A percentile compares a stretch with the other conserved stretches of the same genome.
phyloP scores from a whole-genome alignment of 1,139 yeast genomes.

The Debaryomyces udenii region DNA sequence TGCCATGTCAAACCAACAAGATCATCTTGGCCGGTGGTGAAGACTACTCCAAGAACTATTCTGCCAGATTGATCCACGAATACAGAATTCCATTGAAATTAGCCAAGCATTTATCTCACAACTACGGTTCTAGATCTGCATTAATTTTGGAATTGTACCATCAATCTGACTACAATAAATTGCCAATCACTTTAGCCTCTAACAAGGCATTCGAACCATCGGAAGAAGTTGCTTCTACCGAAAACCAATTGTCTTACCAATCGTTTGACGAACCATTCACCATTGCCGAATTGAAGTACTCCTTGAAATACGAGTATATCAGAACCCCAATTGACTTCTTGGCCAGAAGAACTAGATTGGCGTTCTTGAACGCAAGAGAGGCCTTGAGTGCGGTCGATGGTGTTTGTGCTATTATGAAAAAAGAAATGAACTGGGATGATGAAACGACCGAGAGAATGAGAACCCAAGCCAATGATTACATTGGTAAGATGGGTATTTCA shows the following conservation, averaged over 20 bases:
- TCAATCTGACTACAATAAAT: constrained; percentile 54
- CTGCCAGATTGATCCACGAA: constrained; percentile 80
- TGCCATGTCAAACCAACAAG: constrained; percentile 66
- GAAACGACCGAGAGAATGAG: constrained; percentile 61
- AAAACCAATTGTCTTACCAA: constrained; percentile 45
- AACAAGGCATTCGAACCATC: constrained; percentile 38
- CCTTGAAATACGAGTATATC: constrained; percentile 80
- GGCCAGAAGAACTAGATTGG: constrained; percentile 92
- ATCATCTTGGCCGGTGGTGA: constrained; percentile 78
- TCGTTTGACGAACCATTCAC: constrained; percentile 85
- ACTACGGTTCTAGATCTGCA: constrained; percentile 91
- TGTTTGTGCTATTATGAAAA: constrained; percentile 83
- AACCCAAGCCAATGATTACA: constrained; percentile 55
- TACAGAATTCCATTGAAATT: constrained; percentile 73
- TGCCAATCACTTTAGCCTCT: constrained; percentile 65
- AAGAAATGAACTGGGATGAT: constrained; percentile 74
- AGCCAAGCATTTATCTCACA: constrained; percentile 80
- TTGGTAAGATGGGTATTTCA: constrained; percentile 61
- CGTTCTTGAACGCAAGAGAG: constrained; percentile 86
- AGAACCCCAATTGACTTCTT: constrained; percentile 89
- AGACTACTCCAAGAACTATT: constrained; percentile 62
- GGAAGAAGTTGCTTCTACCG: constrained; percentile 33
- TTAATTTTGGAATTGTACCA: constrained; percentile 69
- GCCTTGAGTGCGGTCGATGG: constrained; percentile 82
- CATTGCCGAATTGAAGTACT: constrained; percentile 86